Conservation (phyloP, 2,329 filamentous ascomycete genomes). For the Paecilomyces fulvus region DNA sequence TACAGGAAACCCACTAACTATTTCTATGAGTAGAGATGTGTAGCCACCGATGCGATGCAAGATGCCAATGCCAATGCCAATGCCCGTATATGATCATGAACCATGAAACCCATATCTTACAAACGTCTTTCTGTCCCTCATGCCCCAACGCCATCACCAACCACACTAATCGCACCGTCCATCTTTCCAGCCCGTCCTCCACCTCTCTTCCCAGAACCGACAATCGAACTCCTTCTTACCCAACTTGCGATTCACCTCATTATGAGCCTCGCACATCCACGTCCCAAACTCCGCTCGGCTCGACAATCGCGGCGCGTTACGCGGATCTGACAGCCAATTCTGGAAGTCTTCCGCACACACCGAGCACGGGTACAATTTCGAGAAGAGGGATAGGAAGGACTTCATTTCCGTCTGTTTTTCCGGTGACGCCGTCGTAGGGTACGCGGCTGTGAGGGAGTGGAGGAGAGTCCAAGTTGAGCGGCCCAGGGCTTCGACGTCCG, state of each 20-base stretch:
- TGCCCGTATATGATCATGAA: not conserved
- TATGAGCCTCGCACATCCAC: conserved; percentile 45
- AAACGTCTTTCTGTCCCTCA: not conserved
- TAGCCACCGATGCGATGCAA: not conserved
- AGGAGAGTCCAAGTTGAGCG: conserved; percentile 88
- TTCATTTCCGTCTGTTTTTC: conserved; percentile 67
- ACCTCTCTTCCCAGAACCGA: conserved; percentile 81
- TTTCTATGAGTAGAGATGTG: not conserved
- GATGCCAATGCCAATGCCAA: not conserved
- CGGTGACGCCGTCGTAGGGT: conserved; percentile 61
- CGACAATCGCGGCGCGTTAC: conserved; percentile 55
- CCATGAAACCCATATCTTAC: not conserved
- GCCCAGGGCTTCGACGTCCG: conserved; percentile 80
- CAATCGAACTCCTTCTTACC: conserved; percentile 92
- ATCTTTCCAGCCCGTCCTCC: conserved; percentile 77
- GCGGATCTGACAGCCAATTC: conserved; percentile 59
- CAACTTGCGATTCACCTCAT: conserved; percentile 57
- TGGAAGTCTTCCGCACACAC: conserved; percentile 89
- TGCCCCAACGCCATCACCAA: not conserved
- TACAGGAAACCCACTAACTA: not conserved
- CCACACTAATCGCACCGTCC: conserved; percentile 51
- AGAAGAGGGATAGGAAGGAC: conserved; percentile 71
- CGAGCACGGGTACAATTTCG: conserved; percentile 90
- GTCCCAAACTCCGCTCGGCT: conserved; percentile 40
- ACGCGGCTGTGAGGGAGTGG: conserved; percentile 81